These are phyloP conservation scores for Somion occarium DNA, from an alignment of 1,284 basidiomycete species.

Conservation along the genomic window DNA sequence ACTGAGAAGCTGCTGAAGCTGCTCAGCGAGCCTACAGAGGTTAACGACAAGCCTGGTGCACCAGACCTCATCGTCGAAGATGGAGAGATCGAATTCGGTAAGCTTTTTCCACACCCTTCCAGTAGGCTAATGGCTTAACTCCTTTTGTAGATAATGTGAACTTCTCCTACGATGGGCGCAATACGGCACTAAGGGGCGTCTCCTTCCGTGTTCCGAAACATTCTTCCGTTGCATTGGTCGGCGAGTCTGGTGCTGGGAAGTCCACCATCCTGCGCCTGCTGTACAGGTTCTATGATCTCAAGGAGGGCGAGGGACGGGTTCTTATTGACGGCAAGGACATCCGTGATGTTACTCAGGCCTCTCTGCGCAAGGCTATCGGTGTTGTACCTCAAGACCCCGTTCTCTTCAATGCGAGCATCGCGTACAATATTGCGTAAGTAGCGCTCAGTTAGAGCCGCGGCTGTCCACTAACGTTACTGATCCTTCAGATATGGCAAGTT, in stretches of 20 bases:
- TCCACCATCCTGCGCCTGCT: conserved; percentile 80
- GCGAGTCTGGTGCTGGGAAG: conserved; percentile 78
- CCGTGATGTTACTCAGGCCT: conserved; percentile 77
- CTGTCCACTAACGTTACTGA: background rate
- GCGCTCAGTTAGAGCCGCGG: background rate
- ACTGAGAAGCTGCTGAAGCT: conserved; percentile 74
- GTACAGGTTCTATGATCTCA: conserved; percentile 87
- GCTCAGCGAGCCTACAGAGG: conserved; percentile 74
- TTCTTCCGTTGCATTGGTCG: conserved; percentile 78
- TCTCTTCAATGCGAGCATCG: conserved; percentile 80
- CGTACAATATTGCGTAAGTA: conserved; percentile 67
- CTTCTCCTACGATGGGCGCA: conserved; percentile 80
- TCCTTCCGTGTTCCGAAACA: conserved; percentile 84
- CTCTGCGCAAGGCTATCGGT: conserved; percentile 75
- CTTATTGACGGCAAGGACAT: conserved; percentile 84
- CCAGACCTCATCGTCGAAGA: conserved; percentile 67
- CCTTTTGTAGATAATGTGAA: conserved; percentile 59
- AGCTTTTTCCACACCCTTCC: conserved; percentile 16
- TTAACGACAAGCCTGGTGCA: conserved; percentile 77
- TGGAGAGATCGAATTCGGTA: conserved; percentile 84
- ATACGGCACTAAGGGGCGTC: conserved; percentile 68
- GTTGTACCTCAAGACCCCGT: conserved; percentile 80
- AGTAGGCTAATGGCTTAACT: no score
- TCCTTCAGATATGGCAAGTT: conserved; percentile 64
- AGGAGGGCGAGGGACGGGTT: conserved; percentile 67